phyloP scores from a whole-genome alignment of 306 rosid species.

The Corylus avellana region DNA sequence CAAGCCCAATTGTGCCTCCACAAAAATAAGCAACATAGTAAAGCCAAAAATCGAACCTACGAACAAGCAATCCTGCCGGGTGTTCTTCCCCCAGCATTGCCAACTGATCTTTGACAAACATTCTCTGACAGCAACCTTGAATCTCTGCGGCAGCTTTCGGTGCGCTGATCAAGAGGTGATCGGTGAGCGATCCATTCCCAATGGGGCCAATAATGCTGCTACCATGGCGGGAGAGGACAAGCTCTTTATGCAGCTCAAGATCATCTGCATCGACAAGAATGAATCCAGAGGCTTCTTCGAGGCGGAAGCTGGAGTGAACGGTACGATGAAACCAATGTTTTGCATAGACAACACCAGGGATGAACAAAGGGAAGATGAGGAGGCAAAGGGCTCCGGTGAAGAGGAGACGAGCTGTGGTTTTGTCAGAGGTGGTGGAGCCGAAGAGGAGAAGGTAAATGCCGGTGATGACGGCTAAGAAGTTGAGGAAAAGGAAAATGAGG shows the following conservation, averaged over 20 bases:
- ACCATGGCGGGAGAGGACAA: slow-evolving; percentile 45
- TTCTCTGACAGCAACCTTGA: slow-evolving; percentile 42
- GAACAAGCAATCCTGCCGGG: slow-evolving; percentile 48
- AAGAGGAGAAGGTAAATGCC: slow-evolving; percentile 83
- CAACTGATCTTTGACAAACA: slow-evolving; percentile 58
- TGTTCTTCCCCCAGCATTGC: slow-evolving; percentile 89
- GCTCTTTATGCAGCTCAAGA: slow-evolving; percentile 91
- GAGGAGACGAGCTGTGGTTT: slow-evolving; percentile 45
- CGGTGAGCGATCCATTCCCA: slow-evolving; percentile 36
- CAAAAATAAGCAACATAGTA: slow-evolving; percentile 82
- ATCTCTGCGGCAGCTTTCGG: slow-evolving; percentile 29
- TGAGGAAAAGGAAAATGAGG: slow-evolving; percentile 61
- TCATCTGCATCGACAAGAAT: slow-evolving; percentile 77
- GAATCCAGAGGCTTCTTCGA: slow-evolving; percentile 52
- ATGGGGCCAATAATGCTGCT: slow-evolving; percentile 9
- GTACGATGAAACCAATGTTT: slow-evolving; percentile 58
- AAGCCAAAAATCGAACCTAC: slow-evolving; percentile 84
- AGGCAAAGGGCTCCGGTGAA: slow-evolving; percentile 70
- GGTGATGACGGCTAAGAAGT: slow-evolving; percentile 71
- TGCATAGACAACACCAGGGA: slow-evolving; percentile 82
- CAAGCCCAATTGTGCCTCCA: slow-evolving; percentile 96
- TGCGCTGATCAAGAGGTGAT: background rate
- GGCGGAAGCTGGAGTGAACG: slow-evolving; percentile 52
- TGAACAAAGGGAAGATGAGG: slow-evolving; percentile 60
- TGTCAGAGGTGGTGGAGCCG: slow-evolving; percentile 47